Percentiles rank a stretch among this genome's conserved stretches.
Conservation (phyloP, 2,329 filamentous ascomycete genomes). For the Trichoderma breve region DNA sequence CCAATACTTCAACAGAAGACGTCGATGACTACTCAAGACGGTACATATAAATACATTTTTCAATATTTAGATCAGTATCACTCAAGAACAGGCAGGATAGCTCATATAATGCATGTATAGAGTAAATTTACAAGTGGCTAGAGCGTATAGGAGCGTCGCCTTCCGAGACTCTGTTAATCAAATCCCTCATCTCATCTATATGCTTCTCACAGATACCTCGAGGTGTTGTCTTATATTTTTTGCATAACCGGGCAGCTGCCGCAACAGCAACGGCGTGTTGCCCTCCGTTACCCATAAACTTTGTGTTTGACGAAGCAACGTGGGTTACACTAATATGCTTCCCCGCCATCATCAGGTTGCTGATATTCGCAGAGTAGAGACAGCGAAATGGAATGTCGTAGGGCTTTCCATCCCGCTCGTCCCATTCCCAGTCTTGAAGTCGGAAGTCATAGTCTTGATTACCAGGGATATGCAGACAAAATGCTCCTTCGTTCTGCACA, state of each 20-base stretch:
- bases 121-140: neutral
- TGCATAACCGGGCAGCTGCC: neutral
- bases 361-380: neutral
- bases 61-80: neutral
- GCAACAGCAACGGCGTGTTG: neutral
- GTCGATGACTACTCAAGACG: neutral
- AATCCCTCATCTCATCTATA: neutral
- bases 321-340: neutral
- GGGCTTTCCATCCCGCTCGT: neutral
- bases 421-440: neutral
- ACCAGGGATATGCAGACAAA: neutral
- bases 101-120: neutral
- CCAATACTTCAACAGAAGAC: neutral
- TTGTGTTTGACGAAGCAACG: slow-evolving; percentile 1
- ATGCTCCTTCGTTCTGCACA: neutral
- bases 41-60: neutral
- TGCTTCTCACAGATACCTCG: neutral
- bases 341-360: neutral
- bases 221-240: neutral
- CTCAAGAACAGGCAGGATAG: neutral
- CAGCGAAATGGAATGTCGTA: neutral
- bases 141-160: neutral
- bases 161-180: neutral
- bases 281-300: neutral
- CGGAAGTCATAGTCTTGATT: neutral